These are phyloP conservation scores for Pestalotiopsis sp. DNA, from an alignment of 2,329 filamentous ascomycete genomes.

Conservation along the genomic window DNA sequence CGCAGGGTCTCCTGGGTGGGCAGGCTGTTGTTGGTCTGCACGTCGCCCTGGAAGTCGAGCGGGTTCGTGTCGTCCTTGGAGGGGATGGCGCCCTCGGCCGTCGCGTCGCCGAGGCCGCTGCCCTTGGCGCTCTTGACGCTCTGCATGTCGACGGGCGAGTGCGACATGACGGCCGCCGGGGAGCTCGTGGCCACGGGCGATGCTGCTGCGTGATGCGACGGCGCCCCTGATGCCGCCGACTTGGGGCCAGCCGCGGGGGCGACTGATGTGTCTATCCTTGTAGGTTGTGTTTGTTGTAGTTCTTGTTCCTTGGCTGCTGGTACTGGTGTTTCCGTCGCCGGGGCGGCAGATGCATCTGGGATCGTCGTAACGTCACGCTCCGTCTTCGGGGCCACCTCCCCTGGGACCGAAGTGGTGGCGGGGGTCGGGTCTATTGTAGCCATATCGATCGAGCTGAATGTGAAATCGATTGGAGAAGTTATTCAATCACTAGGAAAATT, in stretches of 20 bases:
- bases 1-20: slow-evolving; percentile 52
- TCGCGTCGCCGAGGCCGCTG: slow-evolving; percentile 7
- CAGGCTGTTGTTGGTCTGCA: slow-evolving; percentile 57
- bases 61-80: slow-evolving; percentile 38
- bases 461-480: background rate
- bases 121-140: slow-evolving; percentile 9
- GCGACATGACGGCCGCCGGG: background rate
- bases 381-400: background rate
- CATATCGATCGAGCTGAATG: background rate
- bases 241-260: background rate
- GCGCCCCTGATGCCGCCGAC: background rate
- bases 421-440: background rate
- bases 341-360: background rate
- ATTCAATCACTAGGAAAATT: background rate
- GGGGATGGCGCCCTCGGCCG: slow-evolving; percentile 1
- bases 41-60: slow-evolving; percentile 57
- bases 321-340: background rate
- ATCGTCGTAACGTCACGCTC: background rate
- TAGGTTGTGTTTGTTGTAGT: background rate
- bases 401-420: background rate
- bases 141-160: background rate
- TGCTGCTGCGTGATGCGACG: background rate
- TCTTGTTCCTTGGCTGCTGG: background rate
- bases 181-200: background rate
- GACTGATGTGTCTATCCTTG: background rate